Base-by-base conservation (phyloP, 2,329 filamentous ascomycete genomes). In the Davidsoniella australis region DNA sequence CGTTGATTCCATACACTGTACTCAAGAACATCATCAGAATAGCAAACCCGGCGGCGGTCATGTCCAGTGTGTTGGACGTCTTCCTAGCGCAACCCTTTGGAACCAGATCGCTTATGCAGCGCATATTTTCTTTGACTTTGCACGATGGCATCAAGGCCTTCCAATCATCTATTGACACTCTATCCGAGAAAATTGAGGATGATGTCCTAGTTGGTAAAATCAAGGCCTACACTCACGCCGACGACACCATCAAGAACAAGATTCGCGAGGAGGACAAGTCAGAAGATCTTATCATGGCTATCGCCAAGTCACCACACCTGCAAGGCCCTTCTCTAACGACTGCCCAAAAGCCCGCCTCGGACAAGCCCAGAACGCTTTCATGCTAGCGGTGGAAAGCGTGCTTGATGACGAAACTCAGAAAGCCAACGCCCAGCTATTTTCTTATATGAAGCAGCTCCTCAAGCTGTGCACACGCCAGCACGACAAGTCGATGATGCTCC, bases 1-100 rank as follows among this genome's bases (percentile, higher is more conserved):
- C 88, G 0, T 74, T 96, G 50, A 82, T 98, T 41, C 91, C 91
- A 0, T 98, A 98, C 61, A 82, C 81, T 0, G 70, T 95, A 45
- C 72, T 98, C 61, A 98, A 98, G 68, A 95, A 96, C 60, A 86
- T 94, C 43, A 96, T 98, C 59, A 80, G 89, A 50, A 86, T 96
- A 57, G 87, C 91, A 18, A 98, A 98, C 58, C 91, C 91, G 2
- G 89, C 89, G 1, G 86, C 87, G 5, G 91, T 98, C 55, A 96
- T 98, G 89, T 85, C 83, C n/a, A 83, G 83, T 17, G 80, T 96
- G 41, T 72, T 98, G 18, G 91, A 98, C 62, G 75, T 98, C 42
- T 98, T 98, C 68, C 73, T 96, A 52, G 89, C 91, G 6, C 91
- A 96, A 58, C 91, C 91, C 0, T 94, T 96, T 54, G 89, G 89